Conservation (phyloP, 2,329 filamentous ascomycete species). For the Arthroderma sp. region DNA sequence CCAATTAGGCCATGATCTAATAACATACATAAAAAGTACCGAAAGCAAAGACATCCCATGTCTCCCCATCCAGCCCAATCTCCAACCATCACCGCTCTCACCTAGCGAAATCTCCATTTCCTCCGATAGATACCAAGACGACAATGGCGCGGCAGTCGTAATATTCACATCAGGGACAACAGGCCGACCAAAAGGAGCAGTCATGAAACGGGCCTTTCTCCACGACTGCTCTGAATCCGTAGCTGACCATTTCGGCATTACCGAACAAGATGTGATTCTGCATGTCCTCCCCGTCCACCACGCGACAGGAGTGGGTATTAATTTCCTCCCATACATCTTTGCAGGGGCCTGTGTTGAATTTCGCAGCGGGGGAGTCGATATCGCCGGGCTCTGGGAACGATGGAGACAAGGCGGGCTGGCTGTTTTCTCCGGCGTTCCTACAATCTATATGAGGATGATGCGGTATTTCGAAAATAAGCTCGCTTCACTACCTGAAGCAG, state of each 20-base stretch:
- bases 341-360: constrained; percentile 9
- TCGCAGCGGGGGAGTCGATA: constrained; percentile 7
- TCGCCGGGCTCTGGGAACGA: constrained; percentile 9
- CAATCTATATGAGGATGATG: constrained; percentile 11
- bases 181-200: constrained; percentile 32
- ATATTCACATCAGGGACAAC: constrained; percentile 37
- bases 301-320: constrained; percentile 8
- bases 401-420: constrained; percentile 6
- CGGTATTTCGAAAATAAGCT: constrained; percentile 8
- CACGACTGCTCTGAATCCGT: constrained; percentile 7
- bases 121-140: constrained; percentile 15
- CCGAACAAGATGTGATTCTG: constrained; percentile 21
- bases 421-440: constrained; percentile 9
- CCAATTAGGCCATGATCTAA: constrained; percentile 18
- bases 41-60: constrained; percentile 8
- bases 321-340: constrained; percentile 11
- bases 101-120: constrained; percentile 11
- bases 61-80: constrained; percentile 3
- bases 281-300: constrained; percentile 13
- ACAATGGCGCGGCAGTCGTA: constrained; percentile 22
- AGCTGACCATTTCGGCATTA: constrained; percentile 12
- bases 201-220: constrained; percentile 13
- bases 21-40: constrained; percentile 20
- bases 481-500: not conserved
- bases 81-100: constrained; percentile 1